These are phyloP conservation scores for Penicillium frequentans DNA, from an alignment of 2,329 filamentous ascomycete species.

Conservation along the genomic window DNA sequence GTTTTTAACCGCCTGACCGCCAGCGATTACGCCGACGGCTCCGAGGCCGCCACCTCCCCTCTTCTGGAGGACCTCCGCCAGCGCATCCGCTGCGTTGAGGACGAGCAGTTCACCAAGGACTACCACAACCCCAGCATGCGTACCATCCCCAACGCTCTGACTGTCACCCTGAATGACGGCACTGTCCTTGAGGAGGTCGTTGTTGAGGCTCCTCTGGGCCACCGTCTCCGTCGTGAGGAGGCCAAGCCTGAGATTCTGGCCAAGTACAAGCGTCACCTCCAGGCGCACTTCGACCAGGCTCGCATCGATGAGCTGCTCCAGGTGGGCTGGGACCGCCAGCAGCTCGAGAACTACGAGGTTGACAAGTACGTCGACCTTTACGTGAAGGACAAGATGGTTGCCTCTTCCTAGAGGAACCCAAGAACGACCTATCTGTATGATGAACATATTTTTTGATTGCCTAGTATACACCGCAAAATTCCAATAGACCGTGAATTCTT, in stretches of 20 bases:
- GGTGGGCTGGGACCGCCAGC: slow-evolving; percentile 71
- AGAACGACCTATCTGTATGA: slow-evolving; percentile 14
- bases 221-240: slow-evolving; percentile 87
- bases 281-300: slow-evolving; percentile 74
- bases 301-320: slow-evolving; percentile 81
- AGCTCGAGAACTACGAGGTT: slow-evolving; percentile 76
- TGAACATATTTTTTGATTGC: not conserved
- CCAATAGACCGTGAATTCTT: not conserved
- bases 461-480: not conserved
- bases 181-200: slow-evolving; percentile 86
- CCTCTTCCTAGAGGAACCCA: slow-evolving; percentile 10
- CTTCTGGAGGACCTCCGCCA: slow-evolving; percentile 89
- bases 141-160: slow-evolving; percentile 96
- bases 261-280: slow-evolving; percentile 93
- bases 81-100: slow-evolving; percentile 95
- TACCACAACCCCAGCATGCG: slow-evolving; percentile 94
- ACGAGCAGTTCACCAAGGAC: slow-evolving; percentile 88
- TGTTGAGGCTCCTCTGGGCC: slow-evolving; percentile 91
- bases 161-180: slow-evolving; percentile 91
- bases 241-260: slow-evolving; percentile 94
- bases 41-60: slow-evolving; percentile 85
- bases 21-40: slow-evolving; percentile 87
- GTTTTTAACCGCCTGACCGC: slow-evolving; percentile 91
- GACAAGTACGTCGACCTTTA: slow-evolving; percentile 94
- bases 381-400: slow-evolving; percentile 54